Evolutionary conservation across 176 grass and related monocot species (phyloP).

Genomic region (Oryza rufipogon): DNA sequence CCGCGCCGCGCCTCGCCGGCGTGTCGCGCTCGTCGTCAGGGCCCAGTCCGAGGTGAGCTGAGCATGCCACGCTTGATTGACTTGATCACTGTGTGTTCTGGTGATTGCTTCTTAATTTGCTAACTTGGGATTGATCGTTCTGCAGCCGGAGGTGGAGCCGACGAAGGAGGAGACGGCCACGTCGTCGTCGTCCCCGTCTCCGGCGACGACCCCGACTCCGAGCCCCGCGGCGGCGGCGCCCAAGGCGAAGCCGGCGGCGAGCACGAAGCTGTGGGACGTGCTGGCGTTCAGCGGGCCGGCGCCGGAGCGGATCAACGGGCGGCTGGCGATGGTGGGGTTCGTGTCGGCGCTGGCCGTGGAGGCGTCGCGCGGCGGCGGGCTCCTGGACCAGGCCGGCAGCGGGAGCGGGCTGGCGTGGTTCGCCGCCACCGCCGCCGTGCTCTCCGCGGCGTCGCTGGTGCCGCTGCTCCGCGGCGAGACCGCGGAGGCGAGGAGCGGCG

Average conservation of each 20-base stretch:
- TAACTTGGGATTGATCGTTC: too few species aligned
- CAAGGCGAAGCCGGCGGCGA: slow-evolving; percentile 7
- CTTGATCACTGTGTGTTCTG: background rate
- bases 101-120: background rate
- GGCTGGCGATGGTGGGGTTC: slow-evolving; percentile 32
- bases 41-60: slow-evolving; percentile 18
- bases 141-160: background rate
- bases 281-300: slow-evolving; percentile 72
- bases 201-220: background rate
- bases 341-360: slow-evolving; percentile 67
- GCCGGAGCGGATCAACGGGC: slow-evolving; percentile 75
- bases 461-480: slow-evolving; percentile 66
- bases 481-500: slow-evolving; percentile 41
- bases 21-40: background rate
- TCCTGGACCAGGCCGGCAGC: slow-evolving; percentile 47
- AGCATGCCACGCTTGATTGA: background rate
- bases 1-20: background rate
- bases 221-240: background rate
- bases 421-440: slow-evolving; percentile 35
- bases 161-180: background rate
- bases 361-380: slow-evolving; percentile 42
- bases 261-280: slow-evolving; percentile 50
- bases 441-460: slow-evolving; percentile 66
- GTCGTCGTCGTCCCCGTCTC: background rate
- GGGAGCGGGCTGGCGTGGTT: slow-evolving; percentile 59